A percentile compares a stretch with the other conserved stretches of the same genome.
phyloP scores from a whole-genome alignment of 495 filamentous ascomycete species.

The Staphylotrichum tortipilum region DNA sequence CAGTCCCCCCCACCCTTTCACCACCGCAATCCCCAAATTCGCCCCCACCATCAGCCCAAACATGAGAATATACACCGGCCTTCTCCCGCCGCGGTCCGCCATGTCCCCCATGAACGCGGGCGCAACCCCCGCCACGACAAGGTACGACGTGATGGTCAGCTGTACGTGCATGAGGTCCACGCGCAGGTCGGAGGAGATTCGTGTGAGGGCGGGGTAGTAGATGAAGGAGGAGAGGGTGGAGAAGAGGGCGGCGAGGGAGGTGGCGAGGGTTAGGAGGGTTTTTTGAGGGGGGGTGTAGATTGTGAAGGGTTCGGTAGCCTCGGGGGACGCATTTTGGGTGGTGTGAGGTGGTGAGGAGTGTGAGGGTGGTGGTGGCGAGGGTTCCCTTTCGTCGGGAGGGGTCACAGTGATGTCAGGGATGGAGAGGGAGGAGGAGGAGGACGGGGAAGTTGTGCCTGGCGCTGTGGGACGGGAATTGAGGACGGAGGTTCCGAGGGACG shows the following conservation, averaged over 20 bases:
- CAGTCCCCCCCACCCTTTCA: conserved; percentile 39
- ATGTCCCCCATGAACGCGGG: conserved; percentile 43
- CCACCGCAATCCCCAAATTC: conserved; percentile 43
- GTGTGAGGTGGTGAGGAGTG: no score
- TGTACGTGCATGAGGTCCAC: conserved; percentile 42
- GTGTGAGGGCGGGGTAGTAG: conserved; percentile 52
- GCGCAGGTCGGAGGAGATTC: conserved; percentile 35
- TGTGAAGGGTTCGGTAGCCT: background rate
- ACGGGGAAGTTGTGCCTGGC: background rate
- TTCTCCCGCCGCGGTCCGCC: conserved; percentile 39
- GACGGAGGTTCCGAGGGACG: background rate
- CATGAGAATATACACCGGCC: conserved; percentile 41
- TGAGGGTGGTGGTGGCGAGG: background rate
- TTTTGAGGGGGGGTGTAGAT: background rate
- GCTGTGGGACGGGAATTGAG: background rate
- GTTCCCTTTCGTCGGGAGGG: background rate
- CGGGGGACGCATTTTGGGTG: background rate
- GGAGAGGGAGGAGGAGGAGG: background rate
- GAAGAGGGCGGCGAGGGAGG: conserved; percentile 6
- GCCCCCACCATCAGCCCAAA: conserved; percentile 42
- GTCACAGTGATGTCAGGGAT: background rate
- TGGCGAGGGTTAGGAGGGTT: background rate
- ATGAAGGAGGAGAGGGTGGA: conserved; percentile 32
- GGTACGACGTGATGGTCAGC: conserved; percentile 43
- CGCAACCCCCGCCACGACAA: conserved; percentile 40